Evolutionary conservation across 768 basidiomycete genomes (phyloP), one percentile per base, ranked within the genome.

Genomic region (Collybiopsis confluens): DNA sequence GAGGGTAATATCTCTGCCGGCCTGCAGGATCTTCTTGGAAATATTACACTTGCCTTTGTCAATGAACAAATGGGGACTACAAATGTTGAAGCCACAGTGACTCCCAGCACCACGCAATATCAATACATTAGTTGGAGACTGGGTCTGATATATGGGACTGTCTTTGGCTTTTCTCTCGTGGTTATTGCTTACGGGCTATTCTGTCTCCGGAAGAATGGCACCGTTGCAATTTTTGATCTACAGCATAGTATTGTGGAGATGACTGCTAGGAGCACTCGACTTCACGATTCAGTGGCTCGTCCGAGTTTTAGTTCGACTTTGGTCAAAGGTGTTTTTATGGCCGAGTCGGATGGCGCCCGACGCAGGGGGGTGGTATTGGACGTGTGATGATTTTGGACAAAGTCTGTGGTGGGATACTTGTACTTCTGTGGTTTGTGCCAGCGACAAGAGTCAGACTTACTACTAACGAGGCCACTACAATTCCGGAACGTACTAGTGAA

Each of bases 111-210:
- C 18, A 58, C 52, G 1, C 70, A 70, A 5, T 80, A 83, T 53
- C 70, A 69, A 5, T 59, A 83, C 59, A 64, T 66, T 8, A 79
- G 83, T 2, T 81, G 81, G 1, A 40, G 18, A 40, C 16, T 40
- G 18, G 38, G 13, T 16, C n/a, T 40, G 38, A 40, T 40, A 40
- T 40, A 6, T 20, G 6, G 6, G 38, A 20, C n/a, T 15, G 5
- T 40, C 6, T 40, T 40, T 40, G 38, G 38, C 18, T 7, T 5
- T 5, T 40, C 38, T 4, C 18, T 40, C 15, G 13, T 40, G 13
- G 38, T 20, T 16, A n/a, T 40, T 40, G 38, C 5, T 40, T 40
- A 40, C n/a, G 38, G 38, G 6, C 18, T 40, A 40, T 16, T 40
- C 6, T 40, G 38, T 40, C 38, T 40, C 16, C 5, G 18, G 38